These are phyloP conservation scores for Adansonia digitata DNA, from an alignment of 345 rosid genomes.

Conservation along the genomic window DNA sequence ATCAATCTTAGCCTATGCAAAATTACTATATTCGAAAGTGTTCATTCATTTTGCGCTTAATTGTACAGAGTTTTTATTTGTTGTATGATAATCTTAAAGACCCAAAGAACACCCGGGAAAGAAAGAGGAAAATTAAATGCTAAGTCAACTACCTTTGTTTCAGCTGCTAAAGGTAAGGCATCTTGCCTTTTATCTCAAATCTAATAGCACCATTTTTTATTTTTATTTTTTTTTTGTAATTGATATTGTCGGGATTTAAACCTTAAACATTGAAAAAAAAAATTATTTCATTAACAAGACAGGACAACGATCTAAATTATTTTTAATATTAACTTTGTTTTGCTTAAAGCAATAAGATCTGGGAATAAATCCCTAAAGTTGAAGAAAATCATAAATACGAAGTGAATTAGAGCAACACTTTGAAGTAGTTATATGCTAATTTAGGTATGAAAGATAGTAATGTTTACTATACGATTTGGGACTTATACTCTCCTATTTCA, in stretches of 20 bases:
- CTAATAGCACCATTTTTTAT: background rate
- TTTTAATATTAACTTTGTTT: background rate
- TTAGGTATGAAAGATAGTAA: background rate
- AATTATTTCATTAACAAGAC: background rate
- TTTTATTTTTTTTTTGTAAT: background rate
- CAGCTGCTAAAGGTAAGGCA: background rate
- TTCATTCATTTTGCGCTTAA: background rate
- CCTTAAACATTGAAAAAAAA: too few species aligned
- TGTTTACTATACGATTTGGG: background rate
- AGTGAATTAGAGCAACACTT: background rate
- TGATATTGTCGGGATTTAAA: background rate
- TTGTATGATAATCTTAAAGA: background rate
- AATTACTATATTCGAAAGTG: background rate
- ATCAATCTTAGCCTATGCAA: background rate
- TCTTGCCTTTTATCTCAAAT: background rate
- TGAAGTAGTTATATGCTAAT: background rate
- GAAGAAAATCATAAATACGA: background rate
- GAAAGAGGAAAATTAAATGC: background rate
- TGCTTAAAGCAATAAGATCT: background rate
- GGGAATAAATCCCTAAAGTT: background rate
- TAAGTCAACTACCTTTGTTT: background rate
- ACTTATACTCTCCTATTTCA: background rate
- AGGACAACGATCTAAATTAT: background rate
- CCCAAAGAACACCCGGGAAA: background rate
- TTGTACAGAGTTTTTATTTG: background rate